Percentiles rank a stretch among this genome's conserved stretches.
Evolutionary conservation across 1,284 basidiomycete species (phyloP).

Genomic region (Anthracocystis walkeri): DNA sequence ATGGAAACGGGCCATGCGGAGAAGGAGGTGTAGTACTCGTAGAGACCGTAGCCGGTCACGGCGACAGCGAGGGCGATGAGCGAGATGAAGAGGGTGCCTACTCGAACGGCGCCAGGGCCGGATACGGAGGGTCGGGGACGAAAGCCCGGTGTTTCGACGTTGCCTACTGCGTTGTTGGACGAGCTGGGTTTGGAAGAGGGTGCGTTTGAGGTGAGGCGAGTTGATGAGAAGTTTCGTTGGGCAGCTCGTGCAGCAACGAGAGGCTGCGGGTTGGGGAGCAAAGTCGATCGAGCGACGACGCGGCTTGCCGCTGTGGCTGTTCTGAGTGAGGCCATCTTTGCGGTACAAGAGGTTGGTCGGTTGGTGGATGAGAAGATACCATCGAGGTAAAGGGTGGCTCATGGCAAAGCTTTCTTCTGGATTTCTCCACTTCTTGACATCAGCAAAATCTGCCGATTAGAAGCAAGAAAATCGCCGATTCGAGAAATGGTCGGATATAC

Average conservation of each 20-base stretch:
- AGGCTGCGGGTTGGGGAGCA: not conserved
- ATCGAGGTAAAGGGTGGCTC: not conserved
- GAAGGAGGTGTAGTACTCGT: constrained; percentile 68
- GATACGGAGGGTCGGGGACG: constrained; percentile 21
- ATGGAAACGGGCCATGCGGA: constrained; percentile 67
- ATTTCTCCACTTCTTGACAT: constrained; percentile 24
- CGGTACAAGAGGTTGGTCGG: not conserved
- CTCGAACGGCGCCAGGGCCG: constrained; percentile 27
- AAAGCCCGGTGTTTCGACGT: constrained; percentile 39
- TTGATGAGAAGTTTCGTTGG: not conserved
- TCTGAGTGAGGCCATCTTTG: constrained; percentile 23
- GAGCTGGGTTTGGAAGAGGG: constrained; percentile 10
- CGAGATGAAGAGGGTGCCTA: constrained; percentile 47
- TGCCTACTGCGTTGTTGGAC: constrained; percentile 22
- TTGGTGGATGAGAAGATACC: not conserved
- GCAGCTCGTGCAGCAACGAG: not conserved
- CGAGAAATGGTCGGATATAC: not conserved
- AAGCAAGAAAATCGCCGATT: constrained; percentile 10
- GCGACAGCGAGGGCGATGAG: constrained; percentile 62
- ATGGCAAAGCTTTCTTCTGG: constrained; percentile 9
- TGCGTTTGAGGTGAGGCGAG: constrained; percentile 2
- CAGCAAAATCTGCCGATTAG: constrained; percentile 16
- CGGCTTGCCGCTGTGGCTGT: constrained; percentile 8
- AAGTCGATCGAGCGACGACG: not conserved
- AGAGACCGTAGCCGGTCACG: constrained; percentile 65